These are phyloP conservation scores for Schizothecium vesticola DNA, from an alignment of 495 filamentous ascomycete species.

Conservation along the genomic window DNA sequence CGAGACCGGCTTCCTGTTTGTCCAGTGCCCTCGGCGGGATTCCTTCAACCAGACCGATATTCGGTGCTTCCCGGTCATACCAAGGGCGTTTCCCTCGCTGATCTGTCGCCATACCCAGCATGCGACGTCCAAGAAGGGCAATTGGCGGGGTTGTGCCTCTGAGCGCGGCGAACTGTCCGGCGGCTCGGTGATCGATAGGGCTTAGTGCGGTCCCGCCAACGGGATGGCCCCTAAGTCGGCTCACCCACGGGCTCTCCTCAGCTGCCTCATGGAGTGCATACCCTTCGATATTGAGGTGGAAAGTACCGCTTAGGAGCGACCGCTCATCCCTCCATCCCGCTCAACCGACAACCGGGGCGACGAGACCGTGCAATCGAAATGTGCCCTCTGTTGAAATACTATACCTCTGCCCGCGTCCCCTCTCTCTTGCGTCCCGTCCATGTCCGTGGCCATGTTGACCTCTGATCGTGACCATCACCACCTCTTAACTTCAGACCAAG, in stretches of 20 bases:
- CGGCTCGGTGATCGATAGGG: constrained; percentile 11
- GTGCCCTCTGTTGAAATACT: neutral
- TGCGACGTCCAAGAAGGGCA: neutral
- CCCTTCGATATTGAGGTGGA: neutral
- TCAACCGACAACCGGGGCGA: neutral
- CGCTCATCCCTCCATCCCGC: neutral
- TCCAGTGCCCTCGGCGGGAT: neutral
- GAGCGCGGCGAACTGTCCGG: neutral
- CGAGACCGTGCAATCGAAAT: neutral
- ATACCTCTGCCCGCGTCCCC: neutral
- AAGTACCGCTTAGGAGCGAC: neutral
- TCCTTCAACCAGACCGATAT: neutral
- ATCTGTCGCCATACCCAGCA: constrained; percentile 1
- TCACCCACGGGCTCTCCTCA: neutral
- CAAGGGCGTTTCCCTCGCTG: neutral
- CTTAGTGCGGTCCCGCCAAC: constrained; percentile 5
- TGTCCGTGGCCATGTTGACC: neutral
- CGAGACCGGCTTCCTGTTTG: neutral
- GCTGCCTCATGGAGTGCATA: neutral
- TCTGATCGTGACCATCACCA: neutral
- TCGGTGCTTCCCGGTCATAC: neutral
- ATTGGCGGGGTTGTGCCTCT: constrained; percentile 5
- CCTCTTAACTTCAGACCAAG: neutral
- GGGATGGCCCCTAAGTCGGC: neutral
- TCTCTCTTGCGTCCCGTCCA: neutral